Evolutionary conservation across 768 basidiomycete species (phyloP).

Genomic region (Coprinopsis marcescibilis): DNA sequence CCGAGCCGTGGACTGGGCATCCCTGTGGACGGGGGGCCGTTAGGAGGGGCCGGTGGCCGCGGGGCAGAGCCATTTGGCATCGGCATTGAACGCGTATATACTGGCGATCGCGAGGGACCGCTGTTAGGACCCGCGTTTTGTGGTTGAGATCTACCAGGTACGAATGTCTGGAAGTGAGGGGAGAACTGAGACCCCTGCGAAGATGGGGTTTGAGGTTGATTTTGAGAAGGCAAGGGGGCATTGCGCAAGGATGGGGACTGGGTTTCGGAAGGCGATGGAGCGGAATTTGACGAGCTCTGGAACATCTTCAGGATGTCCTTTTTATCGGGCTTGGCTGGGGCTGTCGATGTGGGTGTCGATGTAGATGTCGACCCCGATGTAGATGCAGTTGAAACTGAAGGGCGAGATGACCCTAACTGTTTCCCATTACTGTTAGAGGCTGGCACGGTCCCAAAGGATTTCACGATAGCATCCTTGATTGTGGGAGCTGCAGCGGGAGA

Average conservation of each 20-base stretch:
- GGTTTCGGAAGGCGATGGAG: slow-evolving; percentile 48
- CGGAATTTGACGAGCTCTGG: slow-evolving; percentile 47
- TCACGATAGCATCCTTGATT: slow-evolving; percentile 69
- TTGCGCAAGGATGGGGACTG: slow-evolving; percentile 55
- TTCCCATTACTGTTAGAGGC: slow-evolving; percentile 64
- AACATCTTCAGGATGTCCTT: slow-evolving; percentile 59
- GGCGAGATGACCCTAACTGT: slow-evolving; percentile 38
- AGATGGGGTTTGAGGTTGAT: slow-evolving; percentile 26
- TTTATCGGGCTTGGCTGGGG: slow-evolving; percentile 36
- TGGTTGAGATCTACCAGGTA: slow-evolving; percentile 41
- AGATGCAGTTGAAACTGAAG: slow-evolving; percentile 26
- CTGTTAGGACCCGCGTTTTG: slow-evolving; percentile 42
- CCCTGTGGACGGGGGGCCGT: slow-evolving; percentile 49
- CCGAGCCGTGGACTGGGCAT: slow-evolving; percentile 65
- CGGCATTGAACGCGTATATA: slow-evolving; percentile 53
- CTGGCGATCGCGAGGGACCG: slow-evolving; percentile 60
- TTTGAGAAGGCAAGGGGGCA: slow-evolving; percentile 47
- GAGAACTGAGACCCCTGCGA: slow-evolving; percentile 28
- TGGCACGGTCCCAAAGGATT: slow-evolving; percentile 77
- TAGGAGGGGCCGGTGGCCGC: slow-evolving; percentile 53
- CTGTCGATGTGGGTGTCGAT: slow-evolving; percentile 27
- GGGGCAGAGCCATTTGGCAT: slow-evolving; percentile 57
- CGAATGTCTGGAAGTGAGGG: slow-evolving; percentile 42
- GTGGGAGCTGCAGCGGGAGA: slow-evolving; percentile 68
- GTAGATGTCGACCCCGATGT: too few relatives aligned